Evolutionary conservation across 768 basidiomycete genomes (phyloP), one percentile per base, ranked within the genome.

Genomic region (Mycena metata): DNA sequence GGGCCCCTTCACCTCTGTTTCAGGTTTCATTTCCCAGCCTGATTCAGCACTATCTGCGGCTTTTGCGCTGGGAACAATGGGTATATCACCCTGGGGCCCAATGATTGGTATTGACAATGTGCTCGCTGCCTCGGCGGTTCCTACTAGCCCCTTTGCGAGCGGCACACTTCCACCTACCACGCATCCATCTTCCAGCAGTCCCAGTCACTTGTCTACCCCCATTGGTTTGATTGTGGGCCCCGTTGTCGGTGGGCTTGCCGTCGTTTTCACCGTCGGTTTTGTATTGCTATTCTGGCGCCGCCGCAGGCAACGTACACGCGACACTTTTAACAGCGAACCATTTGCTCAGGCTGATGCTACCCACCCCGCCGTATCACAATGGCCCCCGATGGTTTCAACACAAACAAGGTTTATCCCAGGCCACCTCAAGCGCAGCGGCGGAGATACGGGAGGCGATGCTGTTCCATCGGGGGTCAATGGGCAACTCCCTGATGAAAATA

Each of bases 51-150:
- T 65, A 16, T 26, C 35, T 11, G 24, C 55, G 36, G 13, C 64
- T 3, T 49, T 41, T 26, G 39, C 19, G 12, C 11, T 58, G 1
- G 56, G 64, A 5, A 33, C 36, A 3, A 30, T 65, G 46, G 64
- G 64, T 19, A 24, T 15, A n/a, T 2, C 3, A 23, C 64, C 64
- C 9, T 65, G 64, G 64, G 64, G 64, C 26, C 11, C 5, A 13
- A 5, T 65, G 23, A 21, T 3, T 3, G 47, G 56, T 10, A 43
- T 35, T 19, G 47, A 55, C 19, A 41, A 65, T n/a, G 64, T 17
- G 11, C 64, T 65, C n/a, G 56, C 54, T 39, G 64, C 64, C 2
- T 19, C 64, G 24, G 41, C 50, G 11, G 56, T 58, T 35, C 64
- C 64, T 9, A 23, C 56, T 4, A 35, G 52, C 17, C 62, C 62